These are phyloP conservation scores for Tetraselmis striata DNA, from an alignment of 139 green algal genomes.

Conservation along the genomic window DNA sequence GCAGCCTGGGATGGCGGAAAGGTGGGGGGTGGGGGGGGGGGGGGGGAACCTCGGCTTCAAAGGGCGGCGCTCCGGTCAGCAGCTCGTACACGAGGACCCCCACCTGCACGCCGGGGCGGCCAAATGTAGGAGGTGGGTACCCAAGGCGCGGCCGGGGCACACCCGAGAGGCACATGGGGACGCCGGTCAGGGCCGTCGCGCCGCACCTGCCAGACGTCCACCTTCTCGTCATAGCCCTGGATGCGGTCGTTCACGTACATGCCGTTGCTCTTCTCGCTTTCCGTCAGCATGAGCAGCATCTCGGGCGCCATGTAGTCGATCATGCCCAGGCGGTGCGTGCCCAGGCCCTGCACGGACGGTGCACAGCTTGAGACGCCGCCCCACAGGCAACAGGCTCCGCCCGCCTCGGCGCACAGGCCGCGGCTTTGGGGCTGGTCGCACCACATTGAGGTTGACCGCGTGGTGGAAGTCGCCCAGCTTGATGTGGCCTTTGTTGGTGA, in stretches of 20 bases:
- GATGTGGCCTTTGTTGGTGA: constrained; percentile 27
- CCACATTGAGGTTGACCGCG: constrained; percentile 25
- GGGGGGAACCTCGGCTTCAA: constrained; percentile 34
- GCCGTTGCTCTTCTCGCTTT: neutral
- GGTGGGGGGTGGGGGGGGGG: too few relatives aligned
- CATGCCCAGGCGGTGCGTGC: constrained; percentile 19
- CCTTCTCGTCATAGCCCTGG: constrained; percentile 41
- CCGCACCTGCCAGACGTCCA: constrained; percentile 42
- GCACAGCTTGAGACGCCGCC: too few relatives aligned
- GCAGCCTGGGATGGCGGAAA: too few relatives aligned
- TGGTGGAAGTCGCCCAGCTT: constrained; percentile 30
- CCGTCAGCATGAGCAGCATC: constrained; percentile 27
- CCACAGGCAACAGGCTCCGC: too few relatives aligned
- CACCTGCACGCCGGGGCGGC: too few relatives aligned
- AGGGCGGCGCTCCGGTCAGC: constrained; percentile 41
- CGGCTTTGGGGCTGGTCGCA: constrained; percentile 22
- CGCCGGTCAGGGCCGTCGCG: too few relatives aligned
- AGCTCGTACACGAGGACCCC: constrained; percentile 50
- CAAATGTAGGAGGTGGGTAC: too few relatives aligned
- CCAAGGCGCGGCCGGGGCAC: too few relatives aligned
- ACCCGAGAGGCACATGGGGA: too few relatives aligned
- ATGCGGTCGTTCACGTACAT: neutral
- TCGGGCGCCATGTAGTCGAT: constrained; percentile 54
- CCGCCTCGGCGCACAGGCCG: too few relatives aligned
- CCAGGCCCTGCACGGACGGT: too few relatives aligned